A percentile compares a stretch with the other conserved stretches of the same genome.
These are phyloP conservation scores for Phytophthora lateralis DNA, from an alignment of 352 stramenopile genomes.

Conservation along the genomic window DNA sequence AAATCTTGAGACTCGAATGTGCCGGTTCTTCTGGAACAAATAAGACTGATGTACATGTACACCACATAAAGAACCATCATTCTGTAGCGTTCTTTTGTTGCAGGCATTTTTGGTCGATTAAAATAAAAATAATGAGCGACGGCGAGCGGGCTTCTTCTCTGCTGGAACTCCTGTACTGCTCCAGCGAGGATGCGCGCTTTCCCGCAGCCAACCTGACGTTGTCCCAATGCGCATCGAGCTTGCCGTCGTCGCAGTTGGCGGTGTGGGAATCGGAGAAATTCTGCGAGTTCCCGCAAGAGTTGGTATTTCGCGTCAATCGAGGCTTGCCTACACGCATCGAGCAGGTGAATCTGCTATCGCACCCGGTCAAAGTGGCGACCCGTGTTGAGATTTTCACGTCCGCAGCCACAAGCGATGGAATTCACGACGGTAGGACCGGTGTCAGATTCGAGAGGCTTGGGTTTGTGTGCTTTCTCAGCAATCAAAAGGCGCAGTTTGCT, in stretches of 20 bases:
- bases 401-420: background rate
- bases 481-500: constrained; percentile 22
- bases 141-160: constrained; percentile 5
- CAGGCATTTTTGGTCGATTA: background rate
- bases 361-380: constrained; percentile 50
- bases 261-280: constrained; percentile 63
- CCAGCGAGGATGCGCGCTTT: constrained; percentile 41
- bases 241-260: background rate
- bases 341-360: constrained; percentile 39
- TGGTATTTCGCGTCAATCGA: constrained; percentile 55
- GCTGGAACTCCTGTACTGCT: constrained; percentile 43
- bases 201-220: constrained; percentile 23
- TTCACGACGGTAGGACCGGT: constrained; percentile 12
- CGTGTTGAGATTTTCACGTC: constrained; percentile 57
- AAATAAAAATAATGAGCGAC: constrained; percentile 1
- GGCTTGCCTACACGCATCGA: constrained; percentile 19
- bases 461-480: constrained; percentile 44
- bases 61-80: constrained; percentile 29
- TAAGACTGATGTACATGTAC: constrained; percentile 14
- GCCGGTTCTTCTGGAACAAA: constrained; percentile 23
- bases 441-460: constrained; percentile 46
- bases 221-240: background rate
- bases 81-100: constrained; percentile 14
- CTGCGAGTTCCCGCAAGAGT: constrained; percentile 64
- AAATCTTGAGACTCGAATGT: constrained; percentile 2